Percentiles rank a stretch among this genome's conserved stretches.
phyloP scores from a whole-genome alignment of 2,329 filamentous ascomycete species.

The Cladorrhinum sp. region DNA sequence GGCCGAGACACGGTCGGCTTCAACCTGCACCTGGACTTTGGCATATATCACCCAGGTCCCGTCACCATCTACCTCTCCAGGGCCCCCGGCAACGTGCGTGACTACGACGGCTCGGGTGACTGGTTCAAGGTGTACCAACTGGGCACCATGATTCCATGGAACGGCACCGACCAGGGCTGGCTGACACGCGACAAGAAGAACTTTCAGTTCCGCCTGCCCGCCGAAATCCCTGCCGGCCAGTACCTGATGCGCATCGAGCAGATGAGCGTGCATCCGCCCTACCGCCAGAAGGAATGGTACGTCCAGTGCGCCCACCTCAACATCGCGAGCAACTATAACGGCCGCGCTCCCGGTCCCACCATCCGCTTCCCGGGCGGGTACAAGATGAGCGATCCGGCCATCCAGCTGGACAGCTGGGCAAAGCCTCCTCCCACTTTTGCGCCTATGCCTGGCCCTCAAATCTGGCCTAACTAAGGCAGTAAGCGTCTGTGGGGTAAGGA shows the following conservation, averaged over 20 bases:
- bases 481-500: too few relatives aligned
- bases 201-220: constrained; percentile 19
- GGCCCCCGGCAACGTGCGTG: constrained; percentile 28
- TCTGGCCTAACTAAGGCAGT: constrained; percentile 18
- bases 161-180: constrained; percentile 21
- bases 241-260: constrained; percentile 23
- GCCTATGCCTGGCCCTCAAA: constrained; percentile 11
- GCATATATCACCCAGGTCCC: constrained; percentile 20
- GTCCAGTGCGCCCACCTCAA: constrained; percentile 21
- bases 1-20: constrained; percentile 25
- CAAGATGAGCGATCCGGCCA: constrained; percentile 11
- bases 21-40: constrained; percentile 17
- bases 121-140: constrained; percentile 28
- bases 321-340: constrained; percentile 20
- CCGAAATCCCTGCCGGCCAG: constrained; percentile 19
- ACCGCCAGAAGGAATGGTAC: constrained; percentile 20
- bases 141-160: constrained; percentile 14
- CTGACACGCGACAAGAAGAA: constrained; percentile 14
- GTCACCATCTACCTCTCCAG: constrained; percentile 29
- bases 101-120: constrained; percentile 31
- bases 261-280: constrained; percentile 20
- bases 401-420: constrained; percentile 20
- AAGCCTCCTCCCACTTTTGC: constrained; percentile 13
- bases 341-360: constrained; percentile 14
- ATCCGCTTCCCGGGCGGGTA: constrained; percentile 16